Evolutionary conservation across 495 filamentous ascomycete genomes (phyloP), one percentile per base, ranked within the genome.

Genomic region (Penicilliopsis zonata): DNA sequence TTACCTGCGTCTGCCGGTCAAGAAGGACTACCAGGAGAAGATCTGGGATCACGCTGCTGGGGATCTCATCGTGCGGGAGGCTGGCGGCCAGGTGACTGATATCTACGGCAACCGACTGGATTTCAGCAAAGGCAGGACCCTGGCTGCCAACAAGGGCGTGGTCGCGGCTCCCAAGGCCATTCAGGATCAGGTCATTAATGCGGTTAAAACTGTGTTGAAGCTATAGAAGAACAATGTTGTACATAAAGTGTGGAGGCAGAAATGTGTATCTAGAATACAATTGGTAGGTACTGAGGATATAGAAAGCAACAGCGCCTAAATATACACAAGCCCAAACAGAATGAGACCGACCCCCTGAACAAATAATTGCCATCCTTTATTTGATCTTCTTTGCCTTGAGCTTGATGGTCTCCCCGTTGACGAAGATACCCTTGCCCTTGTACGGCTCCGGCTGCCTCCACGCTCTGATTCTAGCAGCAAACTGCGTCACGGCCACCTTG

Each of bases 41-140:
- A 96, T 99, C 42, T 99, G 90, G 90, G 90, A 99, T 52, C 90
- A 99, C 58, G 92, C 88, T 18, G 88, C 85, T n/a, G 90, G 90
- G 20, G 86, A 92, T 38, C 55, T 99, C 31, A 87, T 99, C 43
- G 86, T 94, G 8, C 70, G 86, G 29, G 90, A 99, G 57, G 86
- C 92, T 3, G 90, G 92, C 30, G 92, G 88, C 15, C 65, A 80
- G 46, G 90, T 98, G 20, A 92, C 81, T 12, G 90, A 94, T 57
- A 79, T 77, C 33, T 69, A 75, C 38, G 87, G 88, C 27, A 74
- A 76, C 44, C 60, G 70, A 23, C 62, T 99, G 40, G 78, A 96
- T 50, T 96, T 96, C 48, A 74, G 76, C 39, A 69, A 76, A 34
- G 90, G 90, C 32, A 70, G 88, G 56, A 95, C 87, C 32, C 62